Evolutionary conservation across 1,139 yeast species (phyloP), one percentile per base, ranked within the genome.

Genomic region (Zygotorulaspora mrakii): DNA sequence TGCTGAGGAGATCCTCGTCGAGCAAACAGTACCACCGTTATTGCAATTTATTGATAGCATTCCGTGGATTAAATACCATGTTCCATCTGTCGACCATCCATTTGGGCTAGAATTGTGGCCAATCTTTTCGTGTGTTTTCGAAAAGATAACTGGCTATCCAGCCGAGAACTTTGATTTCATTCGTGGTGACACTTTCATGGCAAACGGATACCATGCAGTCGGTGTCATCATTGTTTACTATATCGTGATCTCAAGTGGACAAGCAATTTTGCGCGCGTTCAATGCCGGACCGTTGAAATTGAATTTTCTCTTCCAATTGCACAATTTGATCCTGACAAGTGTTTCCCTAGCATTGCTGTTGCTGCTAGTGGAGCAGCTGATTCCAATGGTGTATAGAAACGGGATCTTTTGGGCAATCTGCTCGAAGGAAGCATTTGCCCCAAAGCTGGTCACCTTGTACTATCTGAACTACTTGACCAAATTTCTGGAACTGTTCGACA

Each of bases 91-190:
- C 40, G 84, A 84, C 39, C 74, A 86, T 48, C 97, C 97, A 12
- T 91, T 89, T 64, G 98, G 98, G 35, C 50, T 91, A 39, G 76
- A 84, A 56, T 71, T 91, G 48, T 91, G 96, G 96, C 94, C 95
- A 21, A 67, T 89, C 45, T 87, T 91, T 65, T 77, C 81, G 57
- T 68, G 67, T 48, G 67, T 68, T 18, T 80, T 79, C 54, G 75
- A 71, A 45, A 43, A 58, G 37, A 56, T 73, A 23, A 64, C 68
- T 29, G 89, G 87, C 27, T 78, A 77, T 59, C 94, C 95, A 30
- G 81, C 80, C 45, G 77, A 81, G 39, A 53, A 60, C 16, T 91
- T 91, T 61, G 68, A 74, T 54, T 91, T 86, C 60, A 64, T 77
- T 39, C 74, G 78, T 57, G 77, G 78, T 58, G 61, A 73, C 48